These are phyloP conservation scores for Pyrenochaeta sp. DNA, from an alignment of 2,329 filamentous ascomycete genomes.

Conservation along the genomic window DNA sequence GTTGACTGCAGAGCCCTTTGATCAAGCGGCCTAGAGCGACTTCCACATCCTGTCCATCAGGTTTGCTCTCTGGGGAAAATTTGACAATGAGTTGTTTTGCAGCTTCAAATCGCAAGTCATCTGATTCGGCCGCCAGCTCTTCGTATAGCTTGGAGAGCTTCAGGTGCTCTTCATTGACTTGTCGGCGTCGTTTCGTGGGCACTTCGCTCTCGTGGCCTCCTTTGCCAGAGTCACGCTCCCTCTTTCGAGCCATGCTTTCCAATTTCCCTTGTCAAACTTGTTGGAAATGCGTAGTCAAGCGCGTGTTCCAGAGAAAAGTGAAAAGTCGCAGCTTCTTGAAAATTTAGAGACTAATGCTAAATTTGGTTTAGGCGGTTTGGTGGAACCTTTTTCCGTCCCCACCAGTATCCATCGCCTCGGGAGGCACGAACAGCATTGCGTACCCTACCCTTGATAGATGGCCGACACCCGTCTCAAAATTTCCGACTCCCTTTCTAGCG, in stretches of 20 bases:
- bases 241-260: constrained; percentile 39
- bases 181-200: constrained; percentile 44
- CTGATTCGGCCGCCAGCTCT: constrained; percentile 57
- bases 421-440: no score
- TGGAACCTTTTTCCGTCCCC: background rate
- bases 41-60: constrained; percentile 50
- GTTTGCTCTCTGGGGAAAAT: constrained; percentile 50
- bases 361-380: background rate
- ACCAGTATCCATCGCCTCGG: background rate
- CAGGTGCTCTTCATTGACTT: constrained; percentile 51
- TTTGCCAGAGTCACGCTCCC: constrained; percentile 32
- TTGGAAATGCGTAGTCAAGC: constrained; percentile 2
- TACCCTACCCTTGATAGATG: no score
- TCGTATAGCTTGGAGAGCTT: constrained; percentile 57
- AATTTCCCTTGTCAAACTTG: constrained; percentile 17
- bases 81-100: constrained; percentile 55
- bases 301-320: constrained; percentile 11
- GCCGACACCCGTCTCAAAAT: no score
- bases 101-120: constrained; percentile 54
- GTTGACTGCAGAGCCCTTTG: constrained; percentile 86
- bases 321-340: background rate
- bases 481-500: no score
- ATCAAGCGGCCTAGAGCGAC: constrained; percentile 66
- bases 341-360: background rate
- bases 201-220: constrained; percentile 24